These are phyloP conservation scores for Saitozyma podzolica DNA, from an alignment of 768 basidiomycete species.

Conservation along the genomic window DNA sequence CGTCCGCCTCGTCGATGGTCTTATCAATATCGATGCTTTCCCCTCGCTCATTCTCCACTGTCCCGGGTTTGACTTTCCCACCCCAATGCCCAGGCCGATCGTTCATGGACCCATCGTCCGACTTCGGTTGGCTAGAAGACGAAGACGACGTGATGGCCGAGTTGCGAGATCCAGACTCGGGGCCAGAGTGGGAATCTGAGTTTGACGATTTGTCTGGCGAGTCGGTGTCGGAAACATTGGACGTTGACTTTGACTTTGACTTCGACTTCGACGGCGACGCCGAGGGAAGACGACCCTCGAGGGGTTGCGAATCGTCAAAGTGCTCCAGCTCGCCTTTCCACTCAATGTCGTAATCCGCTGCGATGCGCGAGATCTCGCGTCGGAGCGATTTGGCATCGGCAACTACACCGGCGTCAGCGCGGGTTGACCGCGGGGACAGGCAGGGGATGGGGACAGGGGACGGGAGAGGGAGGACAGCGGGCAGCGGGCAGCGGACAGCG, in stretches of 20 bases:
- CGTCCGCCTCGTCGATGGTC: constrained; percentile 49
- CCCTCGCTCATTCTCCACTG: constrained; percentile 2
- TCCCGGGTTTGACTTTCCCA: too few relatives aligned
- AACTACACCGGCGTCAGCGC: constrained; percentile 47
- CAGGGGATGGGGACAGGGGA: too few relatives aligned
- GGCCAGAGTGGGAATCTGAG: not conserved
- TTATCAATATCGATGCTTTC: constrained; percentile 45
- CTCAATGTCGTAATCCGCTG: constrained; percentile 63
- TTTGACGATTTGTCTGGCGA: too few relatives aligned
- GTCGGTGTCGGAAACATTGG: too few relatives aligned
- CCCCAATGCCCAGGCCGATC: not conserved
- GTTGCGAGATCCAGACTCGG: not conserved
- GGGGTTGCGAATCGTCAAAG: constrained; percentile 12
- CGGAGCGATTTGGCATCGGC: constrained; percentile 59
- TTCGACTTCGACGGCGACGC: not conserved
- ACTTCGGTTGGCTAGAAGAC: too few relatives aligned
- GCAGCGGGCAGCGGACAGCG: too few relatives aligned
- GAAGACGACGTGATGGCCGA: not conserved
- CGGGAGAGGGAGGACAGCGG: too few relatives aligned
- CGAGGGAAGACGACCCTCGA: not conserved
- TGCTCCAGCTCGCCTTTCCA: constrained; percentile 54
- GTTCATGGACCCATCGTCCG: not conserved
- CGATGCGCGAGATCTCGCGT: constrained; percentile 62
- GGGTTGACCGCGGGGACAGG: too few relatives aligned
- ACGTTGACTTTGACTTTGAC: not conserved